These are phyloP conservation scores for Barnettozyma siamensis DNA, from an alignment of 805 yeast species.

Conservation along the genomic window DNA sequence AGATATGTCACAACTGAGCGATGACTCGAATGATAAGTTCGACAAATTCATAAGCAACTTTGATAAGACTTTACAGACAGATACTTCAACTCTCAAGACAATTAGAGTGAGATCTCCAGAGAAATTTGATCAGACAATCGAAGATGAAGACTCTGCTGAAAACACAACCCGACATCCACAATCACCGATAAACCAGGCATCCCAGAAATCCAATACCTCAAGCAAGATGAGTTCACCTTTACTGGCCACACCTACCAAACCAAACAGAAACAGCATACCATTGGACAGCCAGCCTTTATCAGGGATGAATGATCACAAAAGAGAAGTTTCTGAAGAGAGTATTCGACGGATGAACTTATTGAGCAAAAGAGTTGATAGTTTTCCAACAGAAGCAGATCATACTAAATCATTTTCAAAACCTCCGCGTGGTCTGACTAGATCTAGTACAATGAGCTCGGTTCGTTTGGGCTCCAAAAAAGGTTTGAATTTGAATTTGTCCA, in stretches of 20 bases:
- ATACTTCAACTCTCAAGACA: constrained; percentile 29
- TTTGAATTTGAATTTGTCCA: constrained; percentile 19
- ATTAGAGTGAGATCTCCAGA: constrained; percentile 10
- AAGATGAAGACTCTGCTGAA: not conserved
- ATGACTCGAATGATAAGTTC: constrained; percentile 22
- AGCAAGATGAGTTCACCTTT: constrained; percentile 15
- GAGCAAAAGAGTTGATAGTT: constrained; percentile 3
- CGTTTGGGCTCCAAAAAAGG: constrained; percentile 19
- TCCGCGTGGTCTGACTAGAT: constrained; percentile 13
- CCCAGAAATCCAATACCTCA: not conserved
- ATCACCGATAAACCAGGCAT: constrained; percentile 5
- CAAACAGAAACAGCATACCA: constrained; percentile 20
- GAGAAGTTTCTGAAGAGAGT: constrained; percentile 2
- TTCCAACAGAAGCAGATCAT: not conserved
- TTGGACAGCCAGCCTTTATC: constrained; percentile 20
- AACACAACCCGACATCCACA: not conserved
- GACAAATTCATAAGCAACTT: constrained; percentile 33
- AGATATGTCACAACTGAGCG: constrained; percentile 1
- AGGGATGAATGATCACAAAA: not conserved
- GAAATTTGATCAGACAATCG: constrained; percentile 1
- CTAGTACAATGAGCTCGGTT: constrained; percentile 20
- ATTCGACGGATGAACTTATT: not conserved
- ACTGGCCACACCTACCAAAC: constrained; percentile 23
- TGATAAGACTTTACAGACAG: constrained; percentile 29
- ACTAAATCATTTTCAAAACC: not conserved